These are phyloP conservation scores for Suillus bovinus DNA, from an alignment of 768 basidiomycete species.

Conservation along the genomic window DNA sequence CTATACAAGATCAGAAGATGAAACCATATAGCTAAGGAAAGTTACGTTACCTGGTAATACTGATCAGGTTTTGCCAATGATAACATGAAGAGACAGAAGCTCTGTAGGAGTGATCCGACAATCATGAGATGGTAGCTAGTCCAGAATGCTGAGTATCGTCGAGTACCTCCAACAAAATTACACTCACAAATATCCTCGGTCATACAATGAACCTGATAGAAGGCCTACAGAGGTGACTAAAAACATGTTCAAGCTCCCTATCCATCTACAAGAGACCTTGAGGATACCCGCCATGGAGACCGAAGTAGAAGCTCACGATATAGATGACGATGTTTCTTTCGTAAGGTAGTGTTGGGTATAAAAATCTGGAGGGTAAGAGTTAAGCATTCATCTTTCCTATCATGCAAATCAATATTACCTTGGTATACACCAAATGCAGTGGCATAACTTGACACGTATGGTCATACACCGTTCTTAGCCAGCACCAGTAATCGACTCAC, in stretches of 20 bases:
- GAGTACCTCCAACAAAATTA: background rate
- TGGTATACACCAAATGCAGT: constrained; percentile 43
- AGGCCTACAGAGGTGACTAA: background rate
- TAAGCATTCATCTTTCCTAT: background rate
- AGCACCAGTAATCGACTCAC: constrained; percentile 10
- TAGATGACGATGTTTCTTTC: background rate
- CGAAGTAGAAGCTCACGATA: background rate
- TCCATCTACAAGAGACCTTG: background rate
- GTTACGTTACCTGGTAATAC: constrained; percentile 34
- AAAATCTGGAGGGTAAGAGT: background rate
- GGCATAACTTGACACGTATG: constrained; percentile 25
- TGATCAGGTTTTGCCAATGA: constrained; percentile 35
- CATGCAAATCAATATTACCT: constrained; percentile 19
- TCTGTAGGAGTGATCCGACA: constrained; percentile 25
- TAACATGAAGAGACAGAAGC: constrained; percentile 38
- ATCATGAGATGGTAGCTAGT: constrained; percentile 16
- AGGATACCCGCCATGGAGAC: background rate
- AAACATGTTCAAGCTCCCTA: background rate
- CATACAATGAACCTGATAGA: background rate
- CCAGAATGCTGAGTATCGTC: background rate
- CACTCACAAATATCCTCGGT: background rate
- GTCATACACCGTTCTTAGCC: background rate
- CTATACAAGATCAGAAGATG: constrained; percentile 20
- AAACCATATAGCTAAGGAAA: background rate
- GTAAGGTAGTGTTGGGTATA: background rate